These are phyloP conservation scores for Citrus reticulata DNA, from an alignment of 345 rosid genomes.

Conservation along the genomic window DNA sequence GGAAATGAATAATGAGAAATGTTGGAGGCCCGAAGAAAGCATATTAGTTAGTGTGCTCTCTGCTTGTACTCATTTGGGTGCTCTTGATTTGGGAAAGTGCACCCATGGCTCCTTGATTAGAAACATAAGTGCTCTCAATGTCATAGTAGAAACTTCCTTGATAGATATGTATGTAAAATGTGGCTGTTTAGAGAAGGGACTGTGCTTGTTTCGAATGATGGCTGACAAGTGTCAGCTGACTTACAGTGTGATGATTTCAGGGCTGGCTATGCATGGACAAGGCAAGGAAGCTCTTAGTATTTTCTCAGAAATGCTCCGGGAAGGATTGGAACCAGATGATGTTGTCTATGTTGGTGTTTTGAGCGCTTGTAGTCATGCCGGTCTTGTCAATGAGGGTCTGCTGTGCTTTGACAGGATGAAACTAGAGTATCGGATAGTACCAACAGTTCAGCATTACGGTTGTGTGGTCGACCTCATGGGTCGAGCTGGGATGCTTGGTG, in stretches of 20 bases:
- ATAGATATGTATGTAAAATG: constrained; percentile 55
- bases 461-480: constrained; percentile 71
- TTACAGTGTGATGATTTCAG: constrained; percentile 36
- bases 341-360: constrained; percentile 36
- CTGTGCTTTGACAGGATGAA: constrained; percentile 34
- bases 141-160: constrained; percentile 45
- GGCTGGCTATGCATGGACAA: constrained; percentile 37
- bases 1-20: constrained; percentile 23
- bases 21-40: constrained; percentile 43
- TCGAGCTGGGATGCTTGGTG: constrained; percentile 54
- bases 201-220: constrained; percentile 25
- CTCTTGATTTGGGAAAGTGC: constrained; percentile 38
- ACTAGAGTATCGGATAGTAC: constrained; percentile 39
- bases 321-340: constrained; percentile 33
- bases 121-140: constrained; percentile 32
- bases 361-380: constrained; percentile 37
- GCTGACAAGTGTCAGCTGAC: constrained; percentile 25
- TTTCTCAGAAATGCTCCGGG: constrained; percentile 34
- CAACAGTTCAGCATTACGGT: constrained; percentile 62
- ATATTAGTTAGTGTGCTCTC: constrained; percentile 40
- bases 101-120: constrained; percentile 36
- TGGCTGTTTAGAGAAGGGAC: constrained; percentile 33
- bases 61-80: constrained; percentile 43
- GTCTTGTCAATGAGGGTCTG: constrained; percentile 35
- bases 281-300: constrained; percentile 27